Percentiles rank a stretch among this genome's conserved stretches.
Evolutionary conservation across 2,329 filamentous ascomycete species (phyloP).

Genomic region (Metarhizium robertsii): DNA sequence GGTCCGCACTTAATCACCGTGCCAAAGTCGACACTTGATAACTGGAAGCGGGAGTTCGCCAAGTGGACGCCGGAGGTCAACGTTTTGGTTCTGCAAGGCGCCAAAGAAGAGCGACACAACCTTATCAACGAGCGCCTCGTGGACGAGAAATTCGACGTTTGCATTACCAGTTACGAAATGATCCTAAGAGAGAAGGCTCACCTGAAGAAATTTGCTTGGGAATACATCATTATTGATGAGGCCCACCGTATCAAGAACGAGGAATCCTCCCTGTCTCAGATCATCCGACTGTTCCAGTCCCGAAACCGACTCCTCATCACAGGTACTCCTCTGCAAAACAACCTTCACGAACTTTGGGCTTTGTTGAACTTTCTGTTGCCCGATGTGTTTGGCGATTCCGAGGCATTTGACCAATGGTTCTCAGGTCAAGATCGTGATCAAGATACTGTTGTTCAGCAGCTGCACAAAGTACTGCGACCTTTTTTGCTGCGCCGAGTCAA

Average conservation of each 20-base stretch:
- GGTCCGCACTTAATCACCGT: slow-evolving; percentile 89
- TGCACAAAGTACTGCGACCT: slow-evolving; percentile 85
- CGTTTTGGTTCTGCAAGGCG: slow-evolving; percentile 85
- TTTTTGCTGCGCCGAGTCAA: slow-evolving; percentile 96
- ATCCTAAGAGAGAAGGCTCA: slow-evolving; percentile 90
- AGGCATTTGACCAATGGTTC: slow-evolving; percentile 98
- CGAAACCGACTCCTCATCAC: slow-evolving; percentile 93
- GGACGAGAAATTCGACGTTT: slow-evolving; percentile 93
- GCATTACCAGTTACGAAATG: slow-evolving; percentile 99
- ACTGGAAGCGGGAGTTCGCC: slow-evolving; percentile 93
- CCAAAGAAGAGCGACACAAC: slow-evolving; percentile 82
- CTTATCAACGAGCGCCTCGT: slow-evolving; percentile 88
- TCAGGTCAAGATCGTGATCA: slow-evolving; percentile 83
- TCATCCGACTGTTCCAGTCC: slow-evolving; percentile 93
- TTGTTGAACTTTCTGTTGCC: slow-evolving; percentile 95
- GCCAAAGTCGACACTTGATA: slow-evolving; percentile 95
- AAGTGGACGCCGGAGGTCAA: slow-evolving; percentile 95
- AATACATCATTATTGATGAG: slow-evolving; percentile 99
- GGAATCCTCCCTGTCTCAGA: slow-evolving; percentile 91
- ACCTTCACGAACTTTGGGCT: slow-evolving; percentile 95
- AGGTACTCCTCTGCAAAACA: slow-evolving; percentile 94
- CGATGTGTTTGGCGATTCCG: slow-evolving; percentile 93
- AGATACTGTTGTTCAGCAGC: slow-evolving; percentile 89
- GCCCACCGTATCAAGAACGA: slow-evolving; percentile 99
- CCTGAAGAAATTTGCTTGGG: slow-evolving; percentile 96